A percentile compares a stretch with the other conserved stretches of the same genome.
phyloP scores from a whole-genome alignment of 208 protist species.

The Acanthamoeba culbertsoni region DNA sequence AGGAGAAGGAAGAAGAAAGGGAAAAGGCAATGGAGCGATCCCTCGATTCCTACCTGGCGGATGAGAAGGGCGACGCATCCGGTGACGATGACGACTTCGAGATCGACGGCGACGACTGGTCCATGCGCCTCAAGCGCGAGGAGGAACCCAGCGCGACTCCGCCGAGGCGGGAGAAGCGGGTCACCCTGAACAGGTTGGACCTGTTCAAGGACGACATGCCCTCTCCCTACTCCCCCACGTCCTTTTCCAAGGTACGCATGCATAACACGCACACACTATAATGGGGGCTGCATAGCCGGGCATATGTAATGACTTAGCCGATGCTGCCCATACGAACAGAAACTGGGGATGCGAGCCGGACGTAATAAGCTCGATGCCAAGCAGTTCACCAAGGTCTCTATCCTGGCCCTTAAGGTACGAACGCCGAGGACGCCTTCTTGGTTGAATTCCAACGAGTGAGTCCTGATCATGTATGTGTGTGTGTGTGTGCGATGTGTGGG shows the following conservation, averaged over 20 bases:
- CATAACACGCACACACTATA: background rate
- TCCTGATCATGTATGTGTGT: background rate
- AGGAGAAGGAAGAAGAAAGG: constrained; percentile 15
- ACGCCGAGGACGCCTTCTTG: background rate
- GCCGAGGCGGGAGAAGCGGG: background rate
- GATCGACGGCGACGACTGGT: background rate
- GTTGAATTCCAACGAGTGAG: no score
- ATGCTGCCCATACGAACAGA: no score
- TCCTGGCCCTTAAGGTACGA: constrained; percentile 2
- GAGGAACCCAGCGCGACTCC: background rate
- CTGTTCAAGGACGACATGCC: constrained; percentile 18
- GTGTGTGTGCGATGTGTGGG: background rate
- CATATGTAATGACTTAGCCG: background rate
- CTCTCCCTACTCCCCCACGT: constrained; percentile 32
- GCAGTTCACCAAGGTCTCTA: background rate
- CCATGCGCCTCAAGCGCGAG: background rate
- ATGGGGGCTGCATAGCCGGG: background rate
- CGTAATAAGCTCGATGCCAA: constrained; percentile 12
- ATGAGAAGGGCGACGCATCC: background rate
- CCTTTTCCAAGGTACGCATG: constrained; percentile 49
- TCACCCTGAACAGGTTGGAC: background rate
- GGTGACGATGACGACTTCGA: background rate
- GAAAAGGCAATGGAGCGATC: background rate
- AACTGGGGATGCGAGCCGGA: background rate
- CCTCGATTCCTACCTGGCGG: no score